These are phyloP conservation scores for Escovopsis sp. DNA, from an alignment of 2,329 filamentous ascomycete genomes.

Conservation along the genomic window DNA sequence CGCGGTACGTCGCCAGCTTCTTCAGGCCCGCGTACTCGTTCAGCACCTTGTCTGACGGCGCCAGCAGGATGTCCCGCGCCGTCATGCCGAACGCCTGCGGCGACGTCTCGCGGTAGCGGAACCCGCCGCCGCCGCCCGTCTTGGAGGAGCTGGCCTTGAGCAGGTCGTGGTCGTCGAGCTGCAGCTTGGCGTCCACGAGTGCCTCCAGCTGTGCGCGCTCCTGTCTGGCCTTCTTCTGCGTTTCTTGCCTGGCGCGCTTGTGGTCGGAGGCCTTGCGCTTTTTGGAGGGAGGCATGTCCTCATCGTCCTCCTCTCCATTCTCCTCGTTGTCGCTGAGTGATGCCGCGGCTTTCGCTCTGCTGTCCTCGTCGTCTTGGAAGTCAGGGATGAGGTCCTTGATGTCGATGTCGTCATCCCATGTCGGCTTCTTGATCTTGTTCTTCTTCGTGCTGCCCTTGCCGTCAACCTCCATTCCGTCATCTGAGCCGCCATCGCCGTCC, in stretches of 20 bases:
- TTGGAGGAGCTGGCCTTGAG: conserved; percentile 32
- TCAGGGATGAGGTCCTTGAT: conserved; percentile 85
- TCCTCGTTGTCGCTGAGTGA: conserved; percentile 32
- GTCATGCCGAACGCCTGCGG: conserved; percentile 83
- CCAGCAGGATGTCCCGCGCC: conserved; percentile 72
- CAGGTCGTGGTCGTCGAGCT: conserved; percentile 51
- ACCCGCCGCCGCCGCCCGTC: conserved; percentile 23
- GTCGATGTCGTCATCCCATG: conserved; percentile 94
- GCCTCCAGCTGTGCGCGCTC: conserved; percentile 75
- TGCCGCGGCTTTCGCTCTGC: conserved; percentile 30
- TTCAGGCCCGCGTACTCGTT: conserved; percentile 90
- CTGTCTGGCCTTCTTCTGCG: conserved; percentile 58
- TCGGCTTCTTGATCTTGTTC: conserved; percentile 40
- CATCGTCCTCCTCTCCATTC: conserved; percentile 21
- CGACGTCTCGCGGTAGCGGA: conserved; percentile 90
- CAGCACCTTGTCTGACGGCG: conserved; percentile 69
- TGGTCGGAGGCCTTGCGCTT: conserved; percentile 44
- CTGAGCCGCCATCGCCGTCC: conserved; percentile 49
- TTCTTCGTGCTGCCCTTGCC: conserved; percentile 31
- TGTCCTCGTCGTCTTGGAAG: conserved; percentile 57
- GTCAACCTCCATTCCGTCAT: conserved; percentile 48
- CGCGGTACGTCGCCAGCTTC: conserved; percentile 82
- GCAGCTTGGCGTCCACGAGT: conserved; percentile 67
- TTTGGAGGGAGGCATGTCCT: conserved; percentile 33
- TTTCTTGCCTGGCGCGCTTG: conserved; percentile 40